Base-by-base conservation (phyloP, 192 early-diverging fungal genomes). In the Glomus cerebriforme region DNA sequence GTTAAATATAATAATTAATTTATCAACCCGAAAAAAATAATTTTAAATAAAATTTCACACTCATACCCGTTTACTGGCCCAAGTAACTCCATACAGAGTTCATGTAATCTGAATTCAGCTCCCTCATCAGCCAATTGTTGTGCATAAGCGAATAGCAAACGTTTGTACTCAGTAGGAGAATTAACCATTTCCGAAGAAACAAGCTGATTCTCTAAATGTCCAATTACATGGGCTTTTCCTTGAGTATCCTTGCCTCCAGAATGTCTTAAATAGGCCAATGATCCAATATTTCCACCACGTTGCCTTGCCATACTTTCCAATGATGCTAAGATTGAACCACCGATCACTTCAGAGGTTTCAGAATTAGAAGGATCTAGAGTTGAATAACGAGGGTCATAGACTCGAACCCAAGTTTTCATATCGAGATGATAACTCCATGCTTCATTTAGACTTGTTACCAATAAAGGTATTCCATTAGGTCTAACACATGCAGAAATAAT, bases 361-460 rank as follows among this genome's bases (percentile, higher is more conserved):
- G 85, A 77, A 7, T 84, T 77, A 64, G 80, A 85, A 43, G 88
- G 84, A 19, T 87, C 86, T 17, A 86, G 87, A n/a, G 79, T 76
- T 32, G 83, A 84, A 65, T 86, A 89, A 85, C 89, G 88, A 0
- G 86, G 84, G 77, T 92, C 90, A 72, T 85, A 83, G 22, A 94
- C 84, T 65, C 90, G 86, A 43, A 92, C 87, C 93, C 93, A 96
- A 29, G 70, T 64, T 60, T 86, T 84, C 91, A 95, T 91, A 15
- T 77, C 82, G 7, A 83, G 78, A 78, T 92, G 89, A 79, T 92
- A 96, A 5, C 88, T 82, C 81, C 86, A 96, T 26, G 86, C 85
- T 59, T 93, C 86, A 9, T 86, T 85, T 12, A 82, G 82, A 13
- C 85, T 87, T 2, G 93, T 94, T 27, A 88, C 88, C 0, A 96